Evolutionary conservation across 108 stramenopile species (phyloP).

Genomic region (Fragilaria radians): DNA sequence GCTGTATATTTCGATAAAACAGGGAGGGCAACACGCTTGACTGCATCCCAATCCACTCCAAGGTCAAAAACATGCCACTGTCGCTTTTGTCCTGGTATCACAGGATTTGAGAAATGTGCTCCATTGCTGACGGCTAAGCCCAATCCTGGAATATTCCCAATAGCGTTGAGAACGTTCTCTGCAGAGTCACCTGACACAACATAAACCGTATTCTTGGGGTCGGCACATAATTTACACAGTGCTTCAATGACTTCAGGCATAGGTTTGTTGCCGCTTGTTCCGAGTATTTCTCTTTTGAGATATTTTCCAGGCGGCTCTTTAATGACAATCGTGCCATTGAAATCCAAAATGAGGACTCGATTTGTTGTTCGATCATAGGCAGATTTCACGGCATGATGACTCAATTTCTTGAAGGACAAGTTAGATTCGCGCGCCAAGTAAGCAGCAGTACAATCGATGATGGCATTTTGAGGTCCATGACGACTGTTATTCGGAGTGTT

Average conservation of each 20-base stretch:
- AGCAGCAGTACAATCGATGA: slow-evolving; percentile 42
- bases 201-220: slow-evolving; percentile 85
- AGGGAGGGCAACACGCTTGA: slow-evolving; percentile 83
- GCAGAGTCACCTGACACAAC: slow-evolving; percentile 87
- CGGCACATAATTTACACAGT: slow-evolving; percentile 58
- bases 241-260: slow-evolving; percentile 65
- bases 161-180: slow-evolving; percentile 76
- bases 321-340: slow-evolving; percentile 93
- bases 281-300: slow-evolving; percentile 93
- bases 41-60: slow-evolving; percentile 89
- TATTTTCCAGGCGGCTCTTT: slow-evolving; percentile 95
- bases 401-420: slow-evolving; percentile 49
- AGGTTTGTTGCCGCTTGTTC: slow-evolving; percentile 82
- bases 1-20: slow-evolving; percentile 93
- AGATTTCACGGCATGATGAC: slow-evolving; percentile 41
- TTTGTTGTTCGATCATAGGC: slow-evolving; percentile 63
- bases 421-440: slow-evolving; percentile 52
- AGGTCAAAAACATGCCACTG: slow-evolving; percentile 78
- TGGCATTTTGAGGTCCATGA: slow-evolving; percentile 13
- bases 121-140: slow-evolving; percentile 94
- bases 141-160: slow-evolving; percentile 79
- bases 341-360: slow-evolving; percentile 96
- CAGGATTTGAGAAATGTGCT: slow-evolving; percentile 74
- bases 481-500: not conserved
- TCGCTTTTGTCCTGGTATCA: slow-evolving; percentile 21